Conservation (phyloP, 148 eudicot genomes). For the Nyssa sinensis region DNA sequence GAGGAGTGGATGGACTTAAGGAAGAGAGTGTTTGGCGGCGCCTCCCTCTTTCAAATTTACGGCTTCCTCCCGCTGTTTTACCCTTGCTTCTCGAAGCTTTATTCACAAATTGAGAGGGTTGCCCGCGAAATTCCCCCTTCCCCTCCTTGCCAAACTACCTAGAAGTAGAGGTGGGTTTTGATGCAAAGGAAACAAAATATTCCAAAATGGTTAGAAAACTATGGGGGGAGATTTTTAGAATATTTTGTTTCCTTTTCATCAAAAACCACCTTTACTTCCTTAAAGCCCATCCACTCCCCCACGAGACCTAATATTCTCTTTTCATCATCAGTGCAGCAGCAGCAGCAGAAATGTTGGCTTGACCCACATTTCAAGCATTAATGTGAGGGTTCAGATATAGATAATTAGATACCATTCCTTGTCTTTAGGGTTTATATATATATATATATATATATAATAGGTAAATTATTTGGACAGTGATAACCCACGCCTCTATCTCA, state of each 20-base stretch:
- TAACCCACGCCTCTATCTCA: not conserved
- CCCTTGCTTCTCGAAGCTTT: too few relatives aligned
- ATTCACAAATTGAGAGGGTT: too few relatives aligned
- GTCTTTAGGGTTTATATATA: not conserved
- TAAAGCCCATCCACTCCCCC: slow-evolving; percentile 17
- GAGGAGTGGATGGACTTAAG: too few relatives aligned
- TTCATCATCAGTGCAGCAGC: slow-evolving; percentile 1
- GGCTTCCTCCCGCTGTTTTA: too few relatives aligned
- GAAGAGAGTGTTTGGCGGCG: too few relatives aligned
- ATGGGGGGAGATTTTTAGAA: slow-evolving; percentile 4
- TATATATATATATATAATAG: too few relatives aligned
- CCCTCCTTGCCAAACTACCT: too few relatives aligned
- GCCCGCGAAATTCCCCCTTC: too few relatives aligned
- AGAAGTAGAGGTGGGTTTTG: too few relatives aligned
- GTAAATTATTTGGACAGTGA: not conserved
- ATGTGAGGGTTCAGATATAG: slow-evolving; percentile 2
- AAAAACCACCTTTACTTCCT: slow-evolving; percentile 1
- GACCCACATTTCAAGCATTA: slow-evolving; percentile 6
- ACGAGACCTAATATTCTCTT: not conserved
- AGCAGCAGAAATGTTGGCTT: not conserved
- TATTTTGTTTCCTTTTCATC: slow-evolving; percentile 24
- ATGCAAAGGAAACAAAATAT: too few relatives aligned
- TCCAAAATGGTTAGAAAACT: too few relatives aligned
- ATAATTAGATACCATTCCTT: slow-evolving; percentile 14
- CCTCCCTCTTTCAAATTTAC: too few relatives aligned